Percentiles rank a stretch among this genome's conserved stretches.
Evolutionary conservation across 2,329 filamentous ascomycete species (phyloP).

Genomic region (Penicillium thymicola): DNA sequence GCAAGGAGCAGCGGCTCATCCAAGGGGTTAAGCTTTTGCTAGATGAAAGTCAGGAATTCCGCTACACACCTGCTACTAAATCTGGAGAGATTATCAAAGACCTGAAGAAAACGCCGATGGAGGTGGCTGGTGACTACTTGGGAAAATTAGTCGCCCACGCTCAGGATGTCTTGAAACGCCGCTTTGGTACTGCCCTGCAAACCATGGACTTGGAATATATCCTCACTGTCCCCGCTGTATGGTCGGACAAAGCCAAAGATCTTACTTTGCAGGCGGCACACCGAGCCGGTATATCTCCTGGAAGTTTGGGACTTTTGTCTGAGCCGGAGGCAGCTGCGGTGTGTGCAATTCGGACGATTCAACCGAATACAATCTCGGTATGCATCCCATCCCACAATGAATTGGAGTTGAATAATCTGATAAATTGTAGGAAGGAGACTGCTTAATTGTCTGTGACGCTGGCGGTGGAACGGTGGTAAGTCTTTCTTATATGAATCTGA

Average conservation of each 20-base stretch:
- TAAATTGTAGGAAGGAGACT: constrained; percentile 24
- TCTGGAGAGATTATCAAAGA: not conserved
- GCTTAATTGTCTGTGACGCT: constrained; percentile 37
- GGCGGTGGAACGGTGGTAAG: constrained; percentile 39
- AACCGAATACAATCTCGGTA: constrained; percentile 26
- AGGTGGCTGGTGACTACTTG: constrained; percentile 13
- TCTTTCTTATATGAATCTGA: not conserved
- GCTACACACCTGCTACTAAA: constrained; percentile 7
- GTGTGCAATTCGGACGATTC: constrained; percentile 28
- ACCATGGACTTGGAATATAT: constrained; percentile 23
- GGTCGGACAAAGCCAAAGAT: constrained; percentile 36
- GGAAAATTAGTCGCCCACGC: constrained; percentile 3
- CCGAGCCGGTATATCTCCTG: constrained; percentile 11
- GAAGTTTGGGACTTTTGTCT: constrained; percentile 16
- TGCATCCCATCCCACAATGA: not conserved
- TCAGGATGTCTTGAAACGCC: constrained; percentile 2
- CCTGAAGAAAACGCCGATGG: not conserved
- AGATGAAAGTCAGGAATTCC: constrained; percentile 3
- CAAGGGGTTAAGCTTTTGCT: constrained; percentile 24
- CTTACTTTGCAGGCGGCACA: constrained; percentile 23
- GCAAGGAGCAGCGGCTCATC: constrained; percentile 18
- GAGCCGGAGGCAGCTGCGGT: constrained; percentile 36
- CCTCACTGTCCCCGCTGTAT: constrained; percentile 33
- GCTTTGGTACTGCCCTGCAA: constrained; percentile 10
- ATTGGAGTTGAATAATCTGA: not conserved